Evolutionary conservation across 495 filamentous ascomycete species (phyloP).

Genomic region (Bathelium albidoporum): DNA sequence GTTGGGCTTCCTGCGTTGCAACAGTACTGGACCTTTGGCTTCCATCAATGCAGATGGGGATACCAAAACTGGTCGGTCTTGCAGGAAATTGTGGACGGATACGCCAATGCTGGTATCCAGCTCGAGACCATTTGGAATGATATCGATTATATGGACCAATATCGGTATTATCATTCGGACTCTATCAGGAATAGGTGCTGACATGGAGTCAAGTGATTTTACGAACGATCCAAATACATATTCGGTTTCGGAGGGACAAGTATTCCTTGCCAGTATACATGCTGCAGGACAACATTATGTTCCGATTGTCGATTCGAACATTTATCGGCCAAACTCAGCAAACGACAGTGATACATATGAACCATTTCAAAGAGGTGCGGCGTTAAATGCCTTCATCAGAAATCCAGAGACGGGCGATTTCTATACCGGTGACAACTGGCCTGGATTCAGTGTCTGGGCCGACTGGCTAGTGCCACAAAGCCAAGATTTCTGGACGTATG

Average conservation of each 20-base stretch:
- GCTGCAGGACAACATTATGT: slow-evolving; percentile 61
- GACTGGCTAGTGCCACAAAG: slow-evolving; percentile 58
- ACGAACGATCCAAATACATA: slow-evolving; percentile 44
- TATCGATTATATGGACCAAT: slow-evolving; percentile 48
- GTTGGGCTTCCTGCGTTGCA: slow-evolving; percentile 54
- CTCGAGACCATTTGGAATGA: slow-evolving; percentile 57
- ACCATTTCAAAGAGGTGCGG: slow-evolving; percentile 58
- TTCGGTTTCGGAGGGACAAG: slow-evolving; percentile 39
- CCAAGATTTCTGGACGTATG: slow-evolving; percentile 49
- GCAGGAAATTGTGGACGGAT: slow-evolving; percentile 46
- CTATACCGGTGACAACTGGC: slow-evolving; percentile 58
- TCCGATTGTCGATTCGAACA: slow-evolving; percentile 74
- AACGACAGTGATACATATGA: slow-evolving; percentile 62
- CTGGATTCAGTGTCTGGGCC: slow-evolving; percentile 52
- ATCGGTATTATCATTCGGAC: too few relatives aligned
- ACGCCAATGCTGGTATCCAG: slow-evolving; percentile 50
- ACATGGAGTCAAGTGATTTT: slow-evolving; percentile 43
- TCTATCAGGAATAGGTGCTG: too few relatives aligned
- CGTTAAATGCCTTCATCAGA: slow-evolving; percentile 50
- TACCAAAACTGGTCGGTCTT: slow-evolving; percentile 51
- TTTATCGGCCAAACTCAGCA: slow-evolving; percentile 51
- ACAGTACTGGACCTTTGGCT: slow-evolving; percentile 52
- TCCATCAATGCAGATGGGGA: slow-evolving; percentile 57
- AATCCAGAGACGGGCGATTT: slow-evolving; percentile 47
- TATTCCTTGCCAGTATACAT: slow-evolving; percentile 57